Base-by-base conservation (phyloP, 169 alveolate genomes). In the Perkinsus olseni region DNA sequence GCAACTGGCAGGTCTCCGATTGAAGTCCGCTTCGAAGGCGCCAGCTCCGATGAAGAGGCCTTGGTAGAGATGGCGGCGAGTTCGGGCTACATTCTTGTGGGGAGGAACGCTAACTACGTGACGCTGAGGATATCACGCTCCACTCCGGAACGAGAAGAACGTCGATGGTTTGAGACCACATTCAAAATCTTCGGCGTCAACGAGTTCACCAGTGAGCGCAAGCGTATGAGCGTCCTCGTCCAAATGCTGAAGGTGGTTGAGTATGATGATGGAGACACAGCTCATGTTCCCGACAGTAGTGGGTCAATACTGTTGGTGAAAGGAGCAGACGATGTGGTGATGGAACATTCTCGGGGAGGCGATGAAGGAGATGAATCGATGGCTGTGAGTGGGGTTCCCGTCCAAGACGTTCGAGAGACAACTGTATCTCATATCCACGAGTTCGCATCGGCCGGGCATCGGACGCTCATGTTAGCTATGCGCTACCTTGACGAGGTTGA, bases 391-490 rank as follows among this genome's bases (percentile, higher is more conserved):
- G 82, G 82, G 37, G 31, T 62, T 13, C 28, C 82, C 28, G 82
- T 62, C 10, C 37, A 24, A 8, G 82, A 24, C 34, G 82, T 62
- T 0, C 37, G 37, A 13, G 82, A 8, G 4, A 24, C 13, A 24
- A 62, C 82, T 3, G 82, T 62, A 0, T 62, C 34, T 4, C 94
- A 94, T 39, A 51, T 96, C n/a, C 91, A 96, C 28, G 95, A 93
- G 21, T 97, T 96, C 94, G 97, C 98, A 24, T 93, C 96, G 24
- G 94, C 94, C 74, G 99, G 99, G 10, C 96, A 97, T 90, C 97
- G 99, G 94, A 98, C 99, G 0, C 96, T 99, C 94, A 97, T 97
- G 48, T 95, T 98, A 39, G 99, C 99, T 4, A 96, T 96, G 96
- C 98, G 97, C 95, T 97, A 97, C 91, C 93, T 99, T 24, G 94